Evolutionary conservation across 345 rosid species (phyloP).

Genomic region (Clarkia xantiana): DNA sequence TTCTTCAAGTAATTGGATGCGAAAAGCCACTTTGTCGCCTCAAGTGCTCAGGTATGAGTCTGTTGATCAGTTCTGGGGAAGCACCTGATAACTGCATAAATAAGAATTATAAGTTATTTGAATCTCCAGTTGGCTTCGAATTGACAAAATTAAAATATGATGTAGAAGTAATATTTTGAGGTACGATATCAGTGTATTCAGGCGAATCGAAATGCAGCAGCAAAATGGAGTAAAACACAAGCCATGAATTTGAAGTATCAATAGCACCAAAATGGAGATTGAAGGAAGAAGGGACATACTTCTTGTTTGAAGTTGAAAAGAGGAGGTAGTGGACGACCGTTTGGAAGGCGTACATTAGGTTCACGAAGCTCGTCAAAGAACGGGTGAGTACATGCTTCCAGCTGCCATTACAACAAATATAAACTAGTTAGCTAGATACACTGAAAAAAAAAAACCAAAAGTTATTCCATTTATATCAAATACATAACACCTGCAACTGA

Average conservation of each 20-base stretch:
- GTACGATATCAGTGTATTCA: background rate
- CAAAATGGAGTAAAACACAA: background rate
- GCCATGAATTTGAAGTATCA: background rate
- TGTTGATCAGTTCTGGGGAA: slow-evolving; percentile 49
- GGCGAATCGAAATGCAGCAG: background rate
- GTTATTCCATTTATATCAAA: background rate
- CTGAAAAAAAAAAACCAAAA: background rate
- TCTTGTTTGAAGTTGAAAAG: slow-evolving; percentile 69
- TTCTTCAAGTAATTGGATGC: no score
- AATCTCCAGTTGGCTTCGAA: no score
- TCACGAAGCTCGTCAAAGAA: slow-evolving; percentile 79
- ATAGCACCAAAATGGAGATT: no score
- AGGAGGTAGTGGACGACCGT: slow-evolving; percentile 48
- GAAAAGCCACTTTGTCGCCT: slow-evolving; percentile 25
- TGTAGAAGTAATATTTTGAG: no score
- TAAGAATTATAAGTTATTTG: no score
- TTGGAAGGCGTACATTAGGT: slow-evolving; percentile 68
- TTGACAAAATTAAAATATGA: no score
- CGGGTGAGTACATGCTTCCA: slow-evolving; percentile 71
- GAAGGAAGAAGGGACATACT: slow-evolving; percentile 15
- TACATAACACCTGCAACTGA: background rate
- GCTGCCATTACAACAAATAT: slow-evolving; percentile 24
- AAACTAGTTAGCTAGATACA: background rate
- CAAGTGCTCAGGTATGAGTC: slow-evolving; percentile 58
- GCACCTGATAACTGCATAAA: slow-evolving; percentile 44